A percentile compares a stretch with the other conserved stretches of the same genome.
These are phyloP conservation scores for Colletotrichum trifolii DNA, from an alignment of 2,329 filamentous ascomycete species.

Conservation along the genomic window DNA sequence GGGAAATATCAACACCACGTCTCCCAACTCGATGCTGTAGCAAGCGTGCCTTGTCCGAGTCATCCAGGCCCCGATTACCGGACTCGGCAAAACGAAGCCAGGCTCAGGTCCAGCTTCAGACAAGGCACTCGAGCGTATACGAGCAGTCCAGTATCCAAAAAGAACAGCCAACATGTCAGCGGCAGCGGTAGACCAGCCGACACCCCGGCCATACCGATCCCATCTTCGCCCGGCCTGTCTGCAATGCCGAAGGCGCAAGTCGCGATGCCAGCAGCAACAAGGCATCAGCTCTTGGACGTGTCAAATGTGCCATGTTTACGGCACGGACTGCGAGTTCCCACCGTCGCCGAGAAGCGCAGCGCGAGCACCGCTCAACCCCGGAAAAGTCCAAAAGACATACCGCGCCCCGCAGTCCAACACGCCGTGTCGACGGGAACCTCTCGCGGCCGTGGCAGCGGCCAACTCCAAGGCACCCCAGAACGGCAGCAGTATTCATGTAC, in stretches of 20 bases:
- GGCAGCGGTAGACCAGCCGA: conserved; percentile 20
- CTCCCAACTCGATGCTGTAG: neutral
- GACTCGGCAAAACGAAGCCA: conserved; percentile 25
- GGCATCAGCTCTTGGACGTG: conserved; percentile 64
- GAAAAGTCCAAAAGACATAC: conserved; percentile 33
- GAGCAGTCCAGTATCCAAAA: too few relatives aligned
- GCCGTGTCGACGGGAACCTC: conserved; percentile 27
- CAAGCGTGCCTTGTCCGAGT: conserved; percentile 27
- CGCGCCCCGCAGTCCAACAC: conserved; percentile 19
- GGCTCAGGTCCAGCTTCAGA: neutral
- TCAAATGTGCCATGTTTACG: conserved; percentile 67
- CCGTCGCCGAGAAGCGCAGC: conserved; percentile 30
- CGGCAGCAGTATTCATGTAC: neutral
- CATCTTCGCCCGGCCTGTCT: conserved; percentile 71
- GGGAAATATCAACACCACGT: conserved; percentile 34
- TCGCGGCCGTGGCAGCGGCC: conserved; percentile 12
- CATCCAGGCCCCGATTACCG: conserved; percentile 21
- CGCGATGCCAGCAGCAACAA: conserved; percentile 64
- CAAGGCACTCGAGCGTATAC: neutral
- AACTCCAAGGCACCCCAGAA: conserved; percentile 9
- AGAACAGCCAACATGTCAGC: conserved; percentile 19
- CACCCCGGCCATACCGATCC: conserved; percentile 66
- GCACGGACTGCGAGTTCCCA: conserved; percentile 67
- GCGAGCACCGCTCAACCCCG: conserved; percentile 31
- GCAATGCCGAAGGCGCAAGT: conserved; percentile 69